Conservation (phyloP, 2,329 filamentous ascomycete genomes). For the Cytospora schulzeri region DNA sequence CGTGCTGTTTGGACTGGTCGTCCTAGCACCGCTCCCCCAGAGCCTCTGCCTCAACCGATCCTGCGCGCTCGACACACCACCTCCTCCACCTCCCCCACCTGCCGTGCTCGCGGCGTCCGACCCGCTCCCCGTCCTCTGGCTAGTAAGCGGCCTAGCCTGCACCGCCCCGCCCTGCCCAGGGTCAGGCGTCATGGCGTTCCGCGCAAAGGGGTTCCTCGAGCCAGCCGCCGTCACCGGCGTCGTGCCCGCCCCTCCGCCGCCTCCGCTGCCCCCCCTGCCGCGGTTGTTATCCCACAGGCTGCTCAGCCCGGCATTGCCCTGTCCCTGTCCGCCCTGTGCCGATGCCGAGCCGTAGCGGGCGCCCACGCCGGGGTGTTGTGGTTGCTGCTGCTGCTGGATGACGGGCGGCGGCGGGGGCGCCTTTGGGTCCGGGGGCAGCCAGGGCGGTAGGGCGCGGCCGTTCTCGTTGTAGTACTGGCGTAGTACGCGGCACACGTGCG, state of each 20-base stretch:
- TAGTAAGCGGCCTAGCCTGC: conserved; percentile 65
- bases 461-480: conserved; percentile 93
- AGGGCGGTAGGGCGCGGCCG: conserved; percentile 75
- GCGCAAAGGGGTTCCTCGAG: conserved; percentile 35
- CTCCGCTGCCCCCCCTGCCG: conserved; percentile 24
- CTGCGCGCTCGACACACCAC: conserved; percentile 64
- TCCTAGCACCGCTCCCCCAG: conserved; percentile 62
- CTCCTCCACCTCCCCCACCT: conserved; percentile 33
- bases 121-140: conserved; percentile 68
- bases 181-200: conserved; percentile 39
- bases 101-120: conserved; percentile 29
- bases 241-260: conserved; percentile 28
- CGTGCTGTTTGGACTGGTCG: conserved; percentile 53
- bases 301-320: conserved; percentile 49
- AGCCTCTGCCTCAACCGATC: conserved; percentile 80
- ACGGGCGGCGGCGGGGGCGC: conserved; percentile 59
- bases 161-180: conserved; percentile 34
- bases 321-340: conserved; percentile 37
- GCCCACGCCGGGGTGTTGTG: conserved; percentile 45
- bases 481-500: conserved; percentile 90
- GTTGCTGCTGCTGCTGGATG: conserved; percentile 53
- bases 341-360: conserved; percentile 54
- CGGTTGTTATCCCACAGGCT: conserved; percentile 60
- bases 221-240: conserved; percentile 1
- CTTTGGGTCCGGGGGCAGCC: conserved; percentile 91